Conservation (phyloP, 768 basidiomycete genomes). For the Lactarius sp. region DNA sequence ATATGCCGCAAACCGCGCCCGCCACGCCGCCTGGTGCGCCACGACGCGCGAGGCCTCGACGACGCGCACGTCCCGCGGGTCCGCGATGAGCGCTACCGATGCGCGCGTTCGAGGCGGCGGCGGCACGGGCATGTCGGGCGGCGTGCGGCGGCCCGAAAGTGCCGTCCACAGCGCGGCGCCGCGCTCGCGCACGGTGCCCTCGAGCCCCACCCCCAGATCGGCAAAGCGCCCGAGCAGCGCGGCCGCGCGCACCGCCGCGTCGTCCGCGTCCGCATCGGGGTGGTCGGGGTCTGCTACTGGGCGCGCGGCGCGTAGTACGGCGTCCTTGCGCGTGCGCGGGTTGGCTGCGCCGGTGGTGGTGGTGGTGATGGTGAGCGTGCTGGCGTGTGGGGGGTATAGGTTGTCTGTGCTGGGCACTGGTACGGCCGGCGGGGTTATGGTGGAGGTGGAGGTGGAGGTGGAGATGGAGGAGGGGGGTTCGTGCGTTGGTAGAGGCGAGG, state of each 20-base stretch:
- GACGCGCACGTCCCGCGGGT: not conserved
- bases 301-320: slow-evolving; percentile 6
- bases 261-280: slow-evolving; percentile 9
- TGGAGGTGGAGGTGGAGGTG: not conserved
- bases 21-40: slow-evolving; percentile 12
- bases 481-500: not conserved
- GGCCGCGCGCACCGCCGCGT: slow-evolving; percentile 3
- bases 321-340: slow-evolving; percentile 18
- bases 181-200: slow-evolving; percentile 19
- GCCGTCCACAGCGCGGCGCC: slow-evolving; percentile 14
- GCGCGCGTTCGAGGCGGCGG: not conserved
- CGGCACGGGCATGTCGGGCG: slow-evolving; percentile 7
- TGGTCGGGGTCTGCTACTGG: not conserved
- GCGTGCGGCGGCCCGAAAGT: not conserved
- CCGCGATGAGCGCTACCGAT: not conserved
- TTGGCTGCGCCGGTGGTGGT: too few species aligned
- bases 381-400: not conserved
- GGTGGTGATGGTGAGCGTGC: not conserved
- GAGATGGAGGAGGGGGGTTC: not conserved
- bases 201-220: slow-evolving; percentile 8
- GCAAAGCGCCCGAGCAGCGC: slow-evolving; percentile 15
- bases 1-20: slow-evolving; percentile 1
- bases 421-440: not conserved
- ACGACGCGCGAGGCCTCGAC: slow-evolving; percentile 6
- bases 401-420: not conserved